phyloP scores from a whole-genome alignment of 768 basidiomycete genomes.

The Filobasidium wieringae region DNA sequence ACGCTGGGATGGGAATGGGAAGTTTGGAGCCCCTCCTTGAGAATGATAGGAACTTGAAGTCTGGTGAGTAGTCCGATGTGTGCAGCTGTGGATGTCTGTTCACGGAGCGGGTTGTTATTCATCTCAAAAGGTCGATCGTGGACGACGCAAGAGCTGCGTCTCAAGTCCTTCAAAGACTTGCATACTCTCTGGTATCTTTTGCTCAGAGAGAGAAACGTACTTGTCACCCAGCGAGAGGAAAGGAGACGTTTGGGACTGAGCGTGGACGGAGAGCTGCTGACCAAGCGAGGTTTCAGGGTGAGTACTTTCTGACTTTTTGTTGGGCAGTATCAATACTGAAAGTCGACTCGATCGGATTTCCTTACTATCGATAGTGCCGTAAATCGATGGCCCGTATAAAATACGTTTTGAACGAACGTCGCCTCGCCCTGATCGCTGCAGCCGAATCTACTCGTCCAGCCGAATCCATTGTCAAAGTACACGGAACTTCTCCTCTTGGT shows the following conservation, averaged over 20 bases:
- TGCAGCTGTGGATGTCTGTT: background rate
- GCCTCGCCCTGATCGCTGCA: slow-evolving; percentile 69
- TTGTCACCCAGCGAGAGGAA: slow-evolving; percentile 78
- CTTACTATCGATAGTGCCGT: slow-evolving; percentile 50
- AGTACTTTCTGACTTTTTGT: slow-evolving; percentile 4
- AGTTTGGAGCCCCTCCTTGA: slow-evolving; percentile 19
- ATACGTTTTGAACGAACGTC: slow-evolving; percentile 76
- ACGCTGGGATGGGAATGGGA: slow-evolving; percentile 16
- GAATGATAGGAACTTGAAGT: slow-evolving; percentile 20
- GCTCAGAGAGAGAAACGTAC: slow-evolving; percentile 73
- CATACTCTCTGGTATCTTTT: slow-evolving; percentile 92
- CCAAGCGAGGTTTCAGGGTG: slow-evolving; percentile 30
- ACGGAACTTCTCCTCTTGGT: slow-evolving; percentile 11
- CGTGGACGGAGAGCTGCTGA: slow-evolving; percentile 29
- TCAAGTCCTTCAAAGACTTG: slow-evolving; percentile 83
- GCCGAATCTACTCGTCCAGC: slow-evolving; percentile 19
- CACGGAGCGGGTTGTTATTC: background rate
- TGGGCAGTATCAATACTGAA: background rate
- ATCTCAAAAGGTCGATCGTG: slow-evolving; percentile 61
- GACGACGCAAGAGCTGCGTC: slow-evolving; percentile 70
- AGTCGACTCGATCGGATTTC: background rate
- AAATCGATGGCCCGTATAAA: slow-evolving; percentile 98
- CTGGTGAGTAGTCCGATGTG: slow-evolving; percentile 7
- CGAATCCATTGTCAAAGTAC: slow-evolving; percentile 5
- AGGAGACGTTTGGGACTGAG: slow-evolving; percentile 48